Evolutionary conservation across 257 asterid genomes (phyloP).

Genomic region (Eucommia ulmoides): DNA sequence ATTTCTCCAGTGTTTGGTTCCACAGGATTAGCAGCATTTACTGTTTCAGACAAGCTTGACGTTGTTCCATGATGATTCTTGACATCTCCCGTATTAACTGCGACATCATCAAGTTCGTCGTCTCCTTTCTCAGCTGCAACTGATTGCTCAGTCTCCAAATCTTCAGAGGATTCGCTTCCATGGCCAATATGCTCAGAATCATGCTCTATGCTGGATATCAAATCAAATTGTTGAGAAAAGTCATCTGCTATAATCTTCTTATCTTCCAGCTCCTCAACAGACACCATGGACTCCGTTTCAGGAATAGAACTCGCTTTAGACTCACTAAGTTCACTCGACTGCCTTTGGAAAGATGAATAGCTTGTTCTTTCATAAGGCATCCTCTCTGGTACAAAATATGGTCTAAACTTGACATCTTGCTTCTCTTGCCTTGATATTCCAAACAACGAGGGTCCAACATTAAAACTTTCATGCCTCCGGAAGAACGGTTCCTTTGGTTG

Average conservation of each 20-base stretch:
- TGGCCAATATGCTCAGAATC: not conserved
- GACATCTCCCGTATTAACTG: slow-evolving; percentile 3
- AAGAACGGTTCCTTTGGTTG: slow-evolving; percentile 47
- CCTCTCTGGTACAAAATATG: slow-evolving; percentile 53
- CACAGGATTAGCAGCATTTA: slow-evolving; percentile 6
- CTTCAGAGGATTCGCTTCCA: not conserved
- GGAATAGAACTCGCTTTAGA: slow-evolving; percentile 70
- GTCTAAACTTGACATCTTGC: slow-evolving; percentile 45
- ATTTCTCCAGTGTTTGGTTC: slow-evolving; percentile 9
- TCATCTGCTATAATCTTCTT: slow-evolving; percentile 24
- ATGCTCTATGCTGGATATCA: slow-evolving; percentile 6
- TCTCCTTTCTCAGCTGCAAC: not conserved
- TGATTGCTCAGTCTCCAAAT: not conserved
- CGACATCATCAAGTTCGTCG: not conserved
- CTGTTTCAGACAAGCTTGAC: slow-evolving; percentile 6
- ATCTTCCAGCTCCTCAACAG: slow-evolving; percentile 40
- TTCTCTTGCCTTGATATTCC: slow-evolving; percentile 40
- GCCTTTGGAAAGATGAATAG: slow-evolving; percentile 49
- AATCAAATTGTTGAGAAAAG: slow-evolving; percentile 9
- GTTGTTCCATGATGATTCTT: slow-evolving; percentile 6
- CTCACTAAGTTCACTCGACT: slow-evolving; percentile 68
- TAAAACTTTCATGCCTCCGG: slow-evolving; percentile 68
- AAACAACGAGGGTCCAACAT: slow-evolving; percentile 44
- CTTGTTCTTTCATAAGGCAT: slow-evolving; percentile 41
- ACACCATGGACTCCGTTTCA: slow-evolving; percentile 50